Conservation (phyloP, 805 yeast species). For the Maudiozyma bulderi region DNA sequence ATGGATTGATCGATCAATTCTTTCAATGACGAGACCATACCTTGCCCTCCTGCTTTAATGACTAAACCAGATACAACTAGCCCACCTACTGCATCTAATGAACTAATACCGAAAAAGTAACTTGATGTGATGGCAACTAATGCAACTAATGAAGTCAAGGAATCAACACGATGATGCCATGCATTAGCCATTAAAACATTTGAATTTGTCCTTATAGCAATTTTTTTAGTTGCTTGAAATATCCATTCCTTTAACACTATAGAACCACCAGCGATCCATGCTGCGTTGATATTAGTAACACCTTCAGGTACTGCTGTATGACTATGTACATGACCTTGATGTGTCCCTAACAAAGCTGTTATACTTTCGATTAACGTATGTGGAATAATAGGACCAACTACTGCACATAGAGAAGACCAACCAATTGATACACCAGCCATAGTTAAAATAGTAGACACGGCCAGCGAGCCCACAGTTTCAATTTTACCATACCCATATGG, state of each 20-base stretch:
- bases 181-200: slow-evolving; percentile 93
- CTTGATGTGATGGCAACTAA: slow-evolving; percentile 81
- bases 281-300: slow-evolving; percentile 75
- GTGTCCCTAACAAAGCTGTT: slow-evolving; percentile 28
- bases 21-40: slow-evolving; percentile 56
- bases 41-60: slow-evolving; percentile 73
- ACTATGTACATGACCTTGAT: slow-evolving; percentile 32
- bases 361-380: slow-evolving; percentile 44
- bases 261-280: slow-evolving; percentile 90
- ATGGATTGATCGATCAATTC: slow-evolving; percentile 75
- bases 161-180: slow-evolving; percentile 97
- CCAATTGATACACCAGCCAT: slow-evolving; percentile 89
- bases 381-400: slow-evolving; percentile 61
- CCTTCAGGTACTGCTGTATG: slow-evolving; percentile 20
- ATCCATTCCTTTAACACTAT: slow-evolving; percentile 83
- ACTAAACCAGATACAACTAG: slow-evolving; percentile 72
- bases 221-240: slow-evolving; percentile 68
- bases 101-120: slow-evolving; percentile 61
- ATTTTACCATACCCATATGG: slow-evolving; percentile 91
- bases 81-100: slow-evolving; percentile 93
- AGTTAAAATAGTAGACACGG: slow-evolving; percentile 74
- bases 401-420: slow-evolving; percentile 65
- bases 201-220: slow-evolving; percentile 71
- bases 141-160: slow-evolving; percentile 85
- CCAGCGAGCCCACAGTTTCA: slow-evolving; percentile 84